phyloP scores from a whole-genome alignment of 176 grass and related monocot species.

The Lolium multiflorum region DNA sequence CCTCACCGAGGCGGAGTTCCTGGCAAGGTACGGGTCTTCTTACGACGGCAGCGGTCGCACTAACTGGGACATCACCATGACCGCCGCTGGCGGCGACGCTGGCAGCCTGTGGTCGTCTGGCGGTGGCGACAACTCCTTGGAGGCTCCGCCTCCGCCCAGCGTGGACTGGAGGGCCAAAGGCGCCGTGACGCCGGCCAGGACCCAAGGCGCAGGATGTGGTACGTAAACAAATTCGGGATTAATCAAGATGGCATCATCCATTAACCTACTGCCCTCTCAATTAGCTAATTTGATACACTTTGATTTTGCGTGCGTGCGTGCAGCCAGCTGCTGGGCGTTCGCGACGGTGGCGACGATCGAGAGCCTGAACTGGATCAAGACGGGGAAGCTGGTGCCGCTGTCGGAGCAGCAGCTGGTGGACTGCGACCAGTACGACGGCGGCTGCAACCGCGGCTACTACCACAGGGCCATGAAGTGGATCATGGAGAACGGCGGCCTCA shows the following conservation, averaged over 20 bases:
- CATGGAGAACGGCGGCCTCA: conserved; percentile 50
- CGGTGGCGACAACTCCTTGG: not conserved
- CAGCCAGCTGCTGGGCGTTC: conserved; percentile 67
- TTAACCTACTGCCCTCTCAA: no score
- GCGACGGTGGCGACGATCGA: conserved; percentile 57
- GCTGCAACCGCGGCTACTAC: conserved; percentile 48
- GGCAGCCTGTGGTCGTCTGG: not conserved
- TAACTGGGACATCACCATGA: not conserved
- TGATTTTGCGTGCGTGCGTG: not conserved
- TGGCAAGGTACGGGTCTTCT: not conserved
- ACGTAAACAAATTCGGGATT: not conserved
- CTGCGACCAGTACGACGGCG: conserved; percentile 48
- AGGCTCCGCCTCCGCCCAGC: not conserved
- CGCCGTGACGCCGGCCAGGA: conserved; percentile 45
- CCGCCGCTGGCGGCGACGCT: not conserved
- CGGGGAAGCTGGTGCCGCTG: conserved; percentile 17
- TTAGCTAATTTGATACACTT: not conserved
- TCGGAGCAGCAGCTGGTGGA: conserved; percentile 75
- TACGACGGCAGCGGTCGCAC: not conserved
- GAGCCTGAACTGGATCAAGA: conserved; percentile 54
- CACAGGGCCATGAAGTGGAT: conserved; percentile 42
- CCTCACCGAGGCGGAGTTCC: conserved; percentile 56
- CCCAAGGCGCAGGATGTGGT: conserved; percentile 32
- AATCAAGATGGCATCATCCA: not conserved
- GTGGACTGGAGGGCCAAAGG: conserved; percentile 46